Base-by-base conservation (phyloP, 306 rosid genomes). In the Trifolium dubium region DNA sequence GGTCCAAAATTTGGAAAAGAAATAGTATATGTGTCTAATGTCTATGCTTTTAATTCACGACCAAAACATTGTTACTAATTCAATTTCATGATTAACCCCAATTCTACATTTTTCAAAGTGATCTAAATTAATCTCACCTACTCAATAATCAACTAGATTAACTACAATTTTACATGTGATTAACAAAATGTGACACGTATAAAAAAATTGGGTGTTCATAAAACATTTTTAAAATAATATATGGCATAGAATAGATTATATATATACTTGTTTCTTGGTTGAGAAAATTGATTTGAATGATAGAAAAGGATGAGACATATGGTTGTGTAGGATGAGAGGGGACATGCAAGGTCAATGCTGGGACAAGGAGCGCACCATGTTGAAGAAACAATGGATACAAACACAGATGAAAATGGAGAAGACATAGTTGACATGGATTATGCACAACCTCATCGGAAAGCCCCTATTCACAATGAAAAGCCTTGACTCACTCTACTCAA, bases 391-490 rank as follows among this genome's bases (percentile, higher is more conserved):
- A 44, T 69, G 44, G 78, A 77, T 28, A 71, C 79, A 12, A 79
- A 80, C 59, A 80, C 69, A 77, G 80, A 70, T 51, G 87, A 85
- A 14, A 66, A 66, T 29, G 32, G 55, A 40, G 92, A 89, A 35
- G 91, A 83, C 85, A 76, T 81, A 9, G 86, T 69, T 3, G 88
- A 83, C 64, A 93, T 91, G 97, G 98, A 93, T 69, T 84, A 84
- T 60, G 82, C 87, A 2, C 85, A 80, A 69, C 87, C 97, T 74
- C 98, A 91, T 65, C 72, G 88, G 44, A 94, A 88, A 64, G 96
- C 98, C 49, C 97, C 98, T 17, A 94, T 94, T 84, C 98, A 94
- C 84, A 94, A 94, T 62, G 72, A 79, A 70, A 86, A 80, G 58
- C 87, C 82, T 58, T 91, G 85, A 65, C 70, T 65, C 17, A 1